Conservation (phyloP, 306 rosid species). For the Ammopiptanthus mongolicus region DNA sequence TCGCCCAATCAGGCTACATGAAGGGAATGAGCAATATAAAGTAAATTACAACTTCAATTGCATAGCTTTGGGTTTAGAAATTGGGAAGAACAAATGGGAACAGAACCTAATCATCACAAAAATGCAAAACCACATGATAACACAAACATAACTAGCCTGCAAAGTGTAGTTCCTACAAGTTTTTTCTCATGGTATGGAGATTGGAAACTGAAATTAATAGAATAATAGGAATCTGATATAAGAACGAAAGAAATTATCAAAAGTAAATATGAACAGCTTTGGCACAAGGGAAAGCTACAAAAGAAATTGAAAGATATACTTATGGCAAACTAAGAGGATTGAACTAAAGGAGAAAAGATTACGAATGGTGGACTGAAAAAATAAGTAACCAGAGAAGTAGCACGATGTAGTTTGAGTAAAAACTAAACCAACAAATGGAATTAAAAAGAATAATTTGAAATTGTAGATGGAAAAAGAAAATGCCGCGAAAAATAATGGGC, state of each 20-base stretch:
- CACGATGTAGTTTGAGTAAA: constrained; percentile 36
- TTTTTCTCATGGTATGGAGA: not conserved
- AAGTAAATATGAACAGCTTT: not conserved
- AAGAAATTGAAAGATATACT: constrained; percentile 19
- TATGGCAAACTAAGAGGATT: constrained; percentile 9
- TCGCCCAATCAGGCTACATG: not conserved
- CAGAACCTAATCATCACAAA: constrained; percentile 4
- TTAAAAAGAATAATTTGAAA: constrained; percentile 37
- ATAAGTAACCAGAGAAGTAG: constrained; percentile 32
- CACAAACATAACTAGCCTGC: constrained; percentile 5
- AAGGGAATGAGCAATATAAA: constrained; percentile 21
- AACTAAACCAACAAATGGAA: constrained; percentile 39
- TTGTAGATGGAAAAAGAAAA: constrained; percentile 54
- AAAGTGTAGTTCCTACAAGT: constrained; percentile 12
- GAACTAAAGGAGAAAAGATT: constrained; percentile 15
- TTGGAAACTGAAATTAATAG: constrained; percentile 24
- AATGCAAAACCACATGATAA: not conserved
- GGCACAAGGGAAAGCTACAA: constrained; percentile 16
- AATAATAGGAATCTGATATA: constrained; percentile 9
- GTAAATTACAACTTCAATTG: constrained; percentile 10
- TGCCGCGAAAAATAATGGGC: constrained; percentile 63
- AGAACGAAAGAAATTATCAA: not conserved
- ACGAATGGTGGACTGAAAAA: constrained; percentile 20
- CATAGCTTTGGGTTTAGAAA: not conserved
- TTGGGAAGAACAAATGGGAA: not conserved